phyloP scores from a whole-genome alignment of 2,329 filamentous ascomycete genomes.

The Beauveria medogensis region DNA sequence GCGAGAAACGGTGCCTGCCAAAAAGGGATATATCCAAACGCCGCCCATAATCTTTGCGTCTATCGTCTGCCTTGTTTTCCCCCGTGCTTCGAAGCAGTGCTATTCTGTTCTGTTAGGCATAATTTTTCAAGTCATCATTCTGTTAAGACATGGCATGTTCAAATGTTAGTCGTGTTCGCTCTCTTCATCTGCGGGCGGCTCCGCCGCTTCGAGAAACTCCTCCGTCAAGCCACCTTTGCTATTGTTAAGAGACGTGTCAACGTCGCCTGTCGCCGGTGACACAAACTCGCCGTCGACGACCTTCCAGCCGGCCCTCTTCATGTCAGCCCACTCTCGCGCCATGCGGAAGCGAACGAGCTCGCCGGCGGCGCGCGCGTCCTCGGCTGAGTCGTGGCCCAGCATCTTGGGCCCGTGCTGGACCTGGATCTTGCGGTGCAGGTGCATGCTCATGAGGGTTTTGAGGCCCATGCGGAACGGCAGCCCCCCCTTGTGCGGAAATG shows the following conservation, averaged over 20 bases:
- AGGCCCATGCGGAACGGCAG: conserved; percentile 72
- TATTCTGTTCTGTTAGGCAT: background rate
- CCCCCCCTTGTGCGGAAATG: conserved; percentile 72
- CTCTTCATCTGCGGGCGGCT: background rate
- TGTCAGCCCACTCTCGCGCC: conserved; percentile 57
- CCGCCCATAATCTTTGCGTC: background rate
- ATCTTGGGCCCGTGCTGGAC: conserved; percentile 44
- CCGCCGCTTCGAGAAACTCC: conserved; percentile 26
- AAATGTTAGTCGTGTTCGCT: conserved; percentile 1
- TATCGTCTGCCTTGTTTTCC: background rate
- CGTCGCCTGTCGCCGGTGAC: conserved; percentile 25
- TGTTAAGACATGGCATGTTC: background rate
- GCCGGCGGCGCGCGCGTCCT: conserved; percentile 84
- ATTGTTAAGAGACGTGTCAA: background rate
- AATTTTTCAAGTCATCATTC: too few relatives aligned
- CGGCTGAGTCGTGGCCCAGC: conserved; percentile 79
- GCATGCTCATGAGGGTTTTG: conserved; percentile 61
- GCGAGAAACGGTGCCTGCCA: background rate
- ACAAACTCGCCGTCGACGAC: conserved; percentile 42
- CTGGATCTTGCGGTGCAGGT: conserved; percentile 73
- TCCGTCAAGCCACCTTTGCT: conserved; percentile 25
- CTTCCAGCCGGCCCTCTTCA: conserved; percentile 62
- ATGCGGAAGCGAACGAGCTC: conserved; percentile 72
- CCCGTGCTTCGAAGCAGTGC: background rate
- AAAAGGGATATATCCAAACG: background rate